Percentiles rank a stretch among this genome's conserved stretches.
phyloP scores from a whole-genome alignment of 129 eudicot species.

The Tagetes erecta region DNA sequence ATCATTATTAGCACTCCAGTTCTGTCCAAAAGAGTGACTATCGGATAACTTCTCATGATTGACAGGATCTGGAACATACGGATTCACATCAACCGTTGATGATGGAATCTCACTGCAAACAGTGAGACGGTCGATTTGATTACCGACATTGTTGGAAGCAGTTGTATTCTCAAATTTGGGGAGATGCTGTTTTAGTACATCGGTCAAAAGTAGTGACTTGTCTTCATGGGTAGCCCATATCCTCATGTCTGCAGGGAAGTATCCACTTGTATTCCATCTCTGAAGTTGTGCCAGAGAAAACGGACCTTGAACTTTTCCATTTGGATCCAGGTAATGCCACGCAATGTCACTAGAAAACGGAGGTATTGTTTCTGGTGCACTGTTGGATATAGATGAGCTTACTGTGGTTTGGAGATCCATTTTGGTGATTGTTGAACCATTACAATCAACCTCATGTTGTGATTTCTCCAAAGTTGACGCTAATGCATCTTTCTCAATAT shows the following conservation, averaged over 20 bases:
- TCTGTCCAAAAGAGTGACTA: slow-evolving; percentile 54
- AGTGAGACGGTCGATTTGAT: slow-evolving; percentile 26
- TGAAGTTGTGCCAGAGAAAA: slow-evolving; percentile 80
- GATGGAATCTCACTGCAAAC: slow-evolving; percentile 33
- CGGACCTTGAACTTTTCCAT: slow-evolving; percentile 92
- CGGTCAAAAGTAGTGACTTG: slow-evolving; percentile 60
- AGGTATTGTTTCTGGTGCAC: slow-evolving; percentile 45
- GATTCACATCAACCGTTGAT: slow-evolving; percentile 18
- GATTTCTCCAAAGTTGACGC: slow-evolving; percentile 23
- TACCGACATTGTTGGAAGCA: slow-evolving; percentile 16
- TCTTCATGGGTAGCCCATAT: slow-evolving; percentile 70
- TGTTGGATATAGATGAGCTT: slow-evolving; percentile 40
- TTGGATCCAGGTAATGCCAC: slow-evolving; percentile 97
- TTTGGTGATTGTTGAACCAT: slow-evolving; percentile 31
- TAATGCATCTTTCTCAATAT: slow-evolving; percentile 13
- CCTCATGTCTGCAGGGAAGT: slow-evolving; percentile 75
- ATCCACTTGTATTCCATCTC: slow-evolving; percentile 84
- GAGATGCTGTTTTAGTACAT: slow-evolving; percentile 56
- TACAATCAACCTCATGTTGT: slow-evolving; percentile 32
- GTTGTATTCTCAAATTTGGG: slow-evolving; percentile 14
- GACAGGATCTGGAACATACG: slow-evolving; percentile 17
- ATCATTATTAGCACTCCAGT: slow-evolving; percentile 28
- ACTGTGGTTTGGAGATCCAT: slow-evolving; percentile 41
- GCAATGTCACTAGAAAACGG: slow-evolving; percentile 32
- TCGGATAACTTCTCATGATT: slow-evolving; percentile 37